A percentile compares a stretch with the other conserved stretches of the same genome.
Conservation (phyloP, 2,329 filamentous ascomycete genomes). For the Aureobasidium sp. region DNA sequence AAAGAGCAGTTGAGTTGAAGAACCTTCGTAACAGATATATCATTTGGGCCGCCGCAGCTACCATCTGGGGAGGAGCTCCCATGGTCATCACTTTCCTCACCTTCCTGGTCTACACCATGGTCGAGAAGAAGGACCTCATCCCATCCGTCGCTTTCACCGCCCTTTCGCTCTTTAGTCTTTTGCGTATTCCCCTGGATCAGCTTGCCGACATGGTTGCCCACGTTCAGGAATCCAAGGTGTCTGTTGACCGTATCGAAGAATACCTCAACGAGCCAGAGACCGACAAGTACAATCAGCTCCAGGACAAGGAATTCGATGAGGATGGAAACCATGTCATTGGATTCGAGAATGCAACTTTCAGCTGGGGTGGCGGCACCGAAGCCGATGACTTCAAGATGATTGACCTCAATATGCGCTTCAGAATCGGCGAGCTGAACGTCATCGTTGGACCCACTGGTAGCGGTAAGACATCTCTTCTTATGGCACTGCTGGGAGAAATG, state of each 20-base stretch:
- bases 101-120: conserved; percentile 83
- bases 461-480: conserved; percentile 90
- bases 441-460: conserved; percentile 89
- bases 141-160: conserved; percentile 94
- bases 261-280: conserved; percentile 92
- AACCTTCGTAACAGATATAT: conserved; percentile 76
- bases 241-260: conserved; percentile 90
- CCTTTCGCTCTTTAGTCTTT: conserved; percentile 87
- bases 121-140: conserved; percentile 82
- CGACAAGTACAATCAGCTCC: conserved; percentile 83
- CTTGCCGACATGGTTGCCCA: conserved; percentile 98
- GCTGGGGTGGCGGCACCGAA: conserved; percentile 62
- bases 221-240: conserved; percentile 95
- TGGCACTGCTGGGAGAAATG: conserved; percentile 97
- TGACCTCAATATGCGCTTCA: conserved; percentile 74
- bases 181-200: conserved; percentile 88
- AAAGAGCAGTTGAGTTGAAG: conserved; percentile 68
- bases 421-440: conserved; percentile 79
- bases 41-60: conserved; percentile 84
- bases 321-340: conserved; percentile 69
- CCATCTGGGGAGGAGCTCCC: conserved; percentile 92
- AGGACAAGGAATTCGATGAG: conserved; percentile 59
- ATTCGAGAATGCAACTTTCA: conserved; percentile 75
- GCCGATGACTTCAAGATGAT: conserved; percentile 59
- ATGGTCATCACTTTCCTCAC: conserved; percentile 94